Base-by-base conservation (phyloP, 768 basidiomycete species). In the Filobasidium wieringae region DNA sequence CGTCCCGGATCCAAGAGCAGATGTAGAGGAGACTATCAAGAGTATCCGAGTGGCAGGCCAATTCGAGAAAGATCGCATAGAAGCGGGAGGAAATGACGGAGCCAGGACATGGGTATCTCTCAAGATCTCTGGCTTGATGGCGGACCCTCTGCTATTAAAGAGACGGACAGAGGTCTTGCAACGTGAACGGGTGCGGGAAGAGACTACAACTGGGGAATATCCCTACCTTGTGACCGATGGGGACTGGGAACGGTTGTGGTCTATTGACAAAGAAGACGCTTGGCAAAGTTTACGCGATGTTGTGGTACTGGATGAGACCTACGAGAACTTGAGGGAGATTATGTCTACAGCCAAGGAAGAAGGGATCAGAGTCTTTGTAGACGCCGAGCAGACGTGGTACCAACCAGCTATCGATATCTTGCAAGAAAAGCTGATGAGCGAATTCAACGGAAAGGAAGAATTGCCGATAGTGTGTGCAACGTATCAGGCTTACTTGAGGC, bases 361-460 rank as follows among this genome's bases (percentile, higher is more conserved):
- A 19, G 43, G 43, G 7, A 2, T 47, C 22, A 27, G 29, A 19
- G 43, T 47, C 5, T 47, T 24, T 24, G 14, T 47, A 11, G 43
- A 47, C 19, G 22, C 22, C 14, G 43, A 47, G 22, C 17, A 4
- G 37, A 27, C 22, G 14, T 4, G 29, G 12, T 12, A 19, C 22
- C 43, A 26, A 58, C 2, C 54, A 58, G 50, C 59, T 9, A 24
- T 60, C 56, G 61, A 56, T 27, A 34, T 54, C 41, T 57, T 60
- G 33, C 11, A 14, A 19, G 51, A 36, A 26, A 52, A 52, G 30
- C 17, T 52, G 30, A 52, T 36, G 51, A 32, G n/a, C 51, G 51
- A 32, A 8, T 31, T 36, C 51, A 36, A 31, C 27, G 33, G 27
- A 19, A 8, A 19, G 5, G 31, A 52, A 26, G 30, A 12, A n/a